Conservation (phyloP, 305 asterid genomes). For the Fraxinus paxiana region DNA sequence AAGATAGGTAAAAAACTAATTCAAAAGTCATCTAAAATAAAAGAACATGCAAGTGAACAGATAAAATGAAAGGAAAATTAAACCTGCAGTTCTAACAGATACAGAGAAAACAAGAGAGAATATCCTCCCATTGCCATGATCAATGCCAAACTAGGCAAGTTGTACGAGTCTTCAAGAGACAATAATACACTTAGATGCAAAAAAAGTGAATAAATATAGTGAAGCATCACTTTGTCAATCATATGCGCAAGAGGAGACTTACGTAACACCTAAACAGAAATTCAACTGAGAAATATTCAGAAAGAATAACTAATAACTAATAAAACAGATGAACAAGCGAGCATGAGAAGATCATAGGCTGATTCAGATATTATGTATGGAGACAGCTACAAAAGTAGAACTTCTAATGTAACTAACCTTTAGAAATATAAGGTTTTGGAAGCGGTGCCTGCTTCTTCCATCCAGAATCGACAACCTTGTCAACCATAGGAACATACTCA, state of each 20-base stretch:
- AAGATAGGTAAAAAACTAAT: not conserved
- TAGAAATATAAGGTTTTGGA: constrained; percentile 47
- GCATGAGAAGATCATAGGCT: not conserved
- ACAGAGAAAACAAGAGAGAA: not conserved
- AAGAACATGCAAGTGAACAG: not conserved
- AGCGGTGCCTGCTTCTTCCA: constrained; percentile 74
- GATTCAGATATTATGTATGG: constrained; percentile 1
- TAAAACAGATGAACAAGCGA: not conserved
- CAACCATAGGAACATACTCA: constrained; percentile 98
- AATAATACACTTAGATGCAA: not conserved
- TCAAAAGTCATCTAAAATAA: not conserved
- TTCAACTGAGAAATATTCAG: not conserved
- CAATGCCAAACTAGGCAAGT: not conserved
- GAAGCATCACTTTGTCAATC: not conserved
- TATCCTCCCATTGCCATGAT: not conserved
- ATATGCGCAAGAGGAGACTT: not conserved
- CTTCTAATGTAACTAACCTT: constrained; percentile 45
- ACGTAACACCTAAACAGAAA: not conserved
- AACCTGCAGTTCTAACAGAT: not conserved
- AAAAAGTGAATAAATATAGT: not conserved
- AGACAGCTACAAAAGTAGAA: constrained; percentile 8
- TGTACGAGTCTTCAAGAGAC: not conserved
- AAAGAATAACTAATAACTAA: not conserved
- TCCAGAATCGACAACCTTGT: constrained; percentile 91
- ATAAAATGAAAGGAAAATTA: not conserved